Percentiles rank a stretch among this genome's conserved stretches.
Evolutionary conservation across 2,329 filamentous ascomycete species (phyloP).

Genomic region (Pestalotiopsis sp.): DNA sequence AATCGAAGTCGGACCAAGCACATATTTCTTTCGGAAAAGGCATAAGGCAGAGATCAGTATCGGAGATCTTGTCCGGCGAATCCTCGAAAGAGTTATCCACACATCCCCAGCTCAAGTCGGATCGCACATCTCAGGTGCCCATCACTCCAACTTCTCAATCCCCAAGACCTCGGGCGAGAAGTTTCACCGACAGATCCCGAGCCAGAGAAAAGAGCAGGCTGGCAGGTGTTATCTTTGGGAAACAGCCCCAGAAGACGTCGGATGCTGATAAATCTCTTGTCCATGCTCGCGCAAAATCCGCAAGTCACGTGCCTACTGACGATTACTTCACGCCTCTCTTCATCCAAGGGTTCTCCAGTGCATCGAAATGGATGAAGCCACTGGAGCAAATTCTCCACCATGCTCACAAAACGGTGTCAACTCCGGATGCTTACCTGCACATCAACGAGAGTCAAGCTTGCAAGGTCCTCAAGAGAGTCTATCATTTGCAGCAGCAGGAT

Average conservation of each 20-base stretch:
- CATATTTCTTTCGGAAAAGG: conserved; percentile 19
- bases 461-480: conserved; percentile 81
- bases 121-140: conserved; percentile 21
- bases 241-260: conserved; percentile 52
- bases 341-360: conserved; percentile 53
- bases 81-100: neutral
- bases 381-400: conserved; percentile 74
- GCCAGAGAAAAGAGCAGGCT: conserved; percentile 64
- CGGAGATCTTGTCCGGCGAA: conserved; percentile 28
- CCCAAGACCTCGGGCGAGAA: conserved; percentile 24
- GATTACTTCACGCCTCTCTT: conserved; percentile 67
- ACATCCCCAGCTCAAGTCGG: conserved; percentile 10
- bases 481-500: conserved; percentile 85
- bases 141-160: conserved; percentile 31
- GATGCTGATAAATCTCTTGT: conserved; percentile 44
- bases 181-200: conserved; percentile 48
- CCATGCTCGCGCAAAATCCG: conserved; percentile 38
- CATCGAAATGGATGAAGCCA: conserved; percentile 60
- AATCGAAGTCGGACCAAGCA: neutral
- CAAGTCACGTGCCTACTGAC: conserved; percentile 48
- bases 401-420: conserved; percentile 87
- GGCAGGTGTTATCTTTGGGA: conserved; percentile 78
- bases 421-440: conserved; percentile 78
- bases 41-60: conserved; percentile 31
- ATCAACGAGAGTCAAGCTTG: conserved; percentile 86